phyloP scores from a whole-genome alignment of 805 yeast species.

The Wickerhamomyces subpelliculosus region DNA sequence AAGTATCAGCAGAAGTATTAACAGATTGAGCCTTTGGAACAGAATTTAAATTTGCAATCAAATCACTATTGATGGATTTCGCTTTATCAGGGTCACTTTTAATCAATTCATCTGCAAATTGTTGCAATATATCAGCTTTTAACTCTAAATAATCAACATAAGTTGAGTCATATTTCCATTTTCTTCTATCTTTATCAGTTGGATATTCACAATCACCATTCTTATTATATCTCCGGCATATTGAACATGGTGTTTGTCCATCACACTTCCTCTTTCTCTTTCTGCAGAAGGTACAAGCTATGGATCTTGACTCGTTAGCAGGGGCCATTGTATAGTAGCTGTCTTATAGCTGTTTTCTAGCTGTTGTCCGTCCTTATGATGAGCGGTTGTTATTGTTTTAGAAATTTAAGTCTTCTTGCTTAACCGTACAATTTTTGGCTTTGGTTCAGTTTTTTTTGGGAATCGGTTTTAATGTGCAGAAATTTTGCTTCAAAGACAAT shows the following conservation, averaged over 20 bases:
- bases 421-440: too few species aligned
- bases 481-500: too few species aligned
- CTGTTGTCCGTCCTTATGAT: too few species aligned
- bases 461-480: too few species aligned
- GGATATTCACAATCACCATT: slow-evolving; percentile 19
- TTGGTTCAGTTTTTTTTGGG: too few species aligned
- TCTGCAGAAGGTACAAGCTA: slow-evolving; percentile 12
- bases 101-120: slow-evolving; percentile 19
- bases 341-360: neutral
- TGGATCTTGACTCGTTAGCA: neutral
- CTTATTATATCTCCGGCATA: slow-evolving; percentile 3
- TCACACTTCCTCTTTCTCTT: slow-evolving; percentile 13
- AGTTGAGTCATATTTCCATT: slow-evolving; percentile 25
- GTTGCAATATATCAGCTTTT: slow-evolving; percentile 22
- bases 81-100: slow-evolving; percentile 16
- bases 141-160: slow-evolving; percentile 25
- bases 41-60: slow-evolving; percentile 3
- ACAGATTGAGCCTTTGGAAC: neutral
- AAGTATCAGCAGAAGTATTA: slow-evolving; percentile 3
- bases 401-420: too few species aligned
- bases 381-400: too few species aligned
- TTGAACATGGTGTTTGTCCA: slow-evolving; percentile 7
- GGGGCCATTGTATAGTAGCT: neutral
- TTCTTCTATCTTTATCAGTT: slow-evolving; percentile 19
- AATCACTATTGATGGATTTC: slow-evolving; percentile 6